Conservation (phyloP, 352 stramenopile genomes). For the Globisporangium irregulare region DNA sequence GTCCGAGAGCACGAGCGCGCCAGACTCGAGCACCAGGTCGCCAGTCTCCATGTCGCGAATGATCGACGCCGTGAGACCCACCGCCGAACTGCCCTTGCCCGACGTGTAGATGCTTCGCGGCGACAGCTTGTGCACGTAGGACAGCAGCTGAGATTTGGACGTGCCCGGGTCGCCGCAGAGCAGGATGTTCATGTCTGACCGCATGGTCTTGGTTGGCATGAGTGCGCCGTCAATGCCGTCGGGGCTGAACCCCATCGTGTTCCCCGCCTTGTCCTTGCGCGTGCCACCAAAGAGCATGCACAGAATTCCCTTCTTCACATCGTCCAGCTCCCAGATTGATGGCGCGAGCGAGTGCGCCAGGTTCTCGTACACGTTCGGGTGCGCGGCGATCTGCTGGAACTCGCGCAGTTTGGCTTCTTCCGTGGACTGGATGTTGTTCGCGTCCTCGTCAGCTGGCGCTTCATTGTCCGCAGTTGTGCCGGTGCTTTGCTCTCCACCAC, state of each 20-base stretch:
- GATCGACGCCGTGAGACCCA: slow-evolving; percentile 97
- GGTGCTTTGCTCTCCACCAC: slow-evolving; percentile 19
- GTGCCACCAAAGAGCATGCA: slow-evolving; percentile 99
- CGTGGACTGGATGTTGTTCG: slow-evolving; percentile 47
- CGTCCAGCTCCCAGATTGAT: slow-evolving; percentile 94
- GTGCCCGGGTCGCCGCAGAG: slow-evolving; percentile 98
- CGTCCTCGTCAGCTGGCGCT: slow-evolving; percentile 15
- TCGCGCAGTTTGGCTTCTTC: slow-evolving; percentile 59
- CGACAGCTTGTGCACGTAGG: slow-evolving; percentile 95
- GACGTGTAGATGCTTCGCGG: slow-evolving; percentile 99
- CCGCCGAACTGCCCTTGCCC: slow-evolving; percentile 96
- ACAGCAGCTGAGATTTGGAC: slow-evolving; percentile 98
- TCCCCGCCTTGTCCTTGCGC: slow-evolving; percentile 61
- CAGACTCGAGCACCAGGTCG: slow-evolving; percentile 97
- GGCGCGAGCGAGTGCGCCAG: slow-evolving; percentile 76
- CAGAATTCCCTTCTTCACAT: slow-evolving; percentile 98
- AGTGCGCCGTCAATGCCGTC: slow-evolving; percentile 42
- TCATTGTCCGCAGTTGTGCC: slow-evolving; percentile 15
- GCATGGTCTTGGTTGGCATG: slow-evolving; percentile 63
- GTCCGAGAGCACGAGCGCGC: slow-evolving; percentile 96
- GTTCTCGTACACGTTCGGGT: slow-evolving; percentile 83
- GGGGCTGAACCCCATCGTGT: slow-evolving; percentile 13
- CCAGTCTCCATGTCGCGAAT: slow-evolving; percentile 97
- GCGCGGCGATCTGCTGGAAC: slow-evolving; percentile 71
- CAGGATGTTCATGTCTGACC: slow-evolving; percentile 98